These are phyloP conservation scores for Pseudomicrostroma phylloplanum DNA, from an alignment of 1,284 basidiomycete species.

Conservation along the genomic window DNA sequence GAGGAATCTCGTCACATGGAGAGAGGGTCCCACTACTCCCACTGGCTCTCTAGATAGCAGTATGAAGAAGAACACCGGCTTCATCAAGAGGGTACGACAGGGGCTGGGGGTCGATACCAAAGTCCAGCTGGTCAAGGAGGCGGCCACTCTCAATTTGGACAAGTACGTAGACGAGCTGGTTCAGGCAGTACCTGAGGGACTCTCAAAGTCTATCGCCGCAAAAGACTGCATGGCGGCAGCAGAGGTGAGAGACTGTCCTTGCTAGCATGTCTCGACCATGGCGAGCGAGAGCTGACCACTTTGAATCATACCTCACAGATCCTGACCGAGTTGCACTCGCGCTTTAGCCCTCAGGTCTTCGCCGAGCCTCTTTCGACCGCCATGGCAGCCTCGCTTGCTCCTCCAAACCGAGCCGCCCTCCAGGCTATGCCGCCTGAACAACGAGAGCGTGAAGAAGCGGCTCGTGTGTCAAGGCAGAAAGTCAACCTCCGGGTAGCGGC, in stretches of 20 bases:
- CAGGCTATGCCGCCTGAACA: conserved; percentile 67
- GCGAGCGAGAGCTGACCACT: too few relatives aligned
- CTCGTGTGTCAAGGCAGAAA: conserved; percentile 72
- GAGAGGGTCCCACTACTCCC: conserved; percentile 18
- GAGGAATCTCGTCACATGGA: conserved; percentile 29
- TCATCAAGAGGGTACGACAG: conserved; percentile 42
- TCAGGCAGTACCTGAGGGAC: conserved; percentile 76
- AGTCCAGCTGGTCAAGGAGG: conserved; percentile 60
- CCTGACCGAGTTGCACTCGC: conserved; percentile 78
- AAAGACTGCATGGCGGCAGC: conserved; percentile 85
- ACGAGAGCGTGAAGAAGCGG: conserved; percentile 83
- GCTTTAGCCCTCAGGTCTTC: conserved; percentile 69
- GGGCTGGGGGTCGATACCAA: conserved; percentile 51
- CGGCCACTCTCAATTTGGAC: conserved; percentile 78
- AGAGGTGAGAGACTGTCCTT: conserved; percentile 61
- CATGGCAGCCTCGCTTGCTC: conserved; percentile 61
- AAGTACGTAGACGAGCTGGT: conserved; percentile 96
- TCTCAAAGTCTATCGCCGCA: conserved; percentile 74
- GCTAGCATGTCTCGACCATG: neutral
- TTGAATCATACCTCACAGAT: conserved; percentile 57
- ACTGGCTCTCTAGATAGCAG: conserved; percentile 35
- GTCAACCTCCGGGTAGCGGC: conserved; percentile 77
- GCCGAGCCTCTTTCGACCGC: conserved; percentile 65
- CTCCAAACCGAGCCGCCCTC: conserved; percentile 53
- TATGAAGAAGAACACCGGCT: conserved; percentile 48